Evolutionary conservation across 139 green algal genomes (phyloP).

Genomic region (Chlamydomonas applanata): DNA sequence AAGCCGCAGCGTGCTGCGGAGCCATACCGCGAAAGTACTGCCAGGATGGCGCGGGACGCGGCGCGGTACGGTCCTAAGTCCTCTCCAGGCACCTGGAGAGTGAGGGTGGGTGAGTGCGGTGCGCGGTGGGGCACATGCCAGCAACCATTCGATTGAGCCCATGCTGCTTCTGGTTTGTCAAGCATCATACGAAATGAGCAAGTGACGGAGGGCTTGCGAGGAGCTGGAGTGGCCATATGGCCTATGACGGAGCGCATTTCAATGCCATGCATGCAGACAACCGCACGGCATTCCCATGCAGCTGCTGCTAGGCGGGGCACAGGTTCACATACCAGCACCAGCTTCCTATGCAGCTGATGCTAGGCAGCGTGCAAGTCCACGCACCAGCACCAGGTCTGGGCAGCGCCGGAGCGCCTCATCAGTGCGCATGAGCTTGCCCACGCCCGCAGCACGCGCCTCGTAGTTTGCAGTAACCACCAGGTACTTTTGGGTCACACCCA

Average conservation of each 20-base stretch:
- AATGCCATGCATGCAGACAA: too few relatives aligned
- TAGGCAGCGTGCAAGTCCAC: not conserved
- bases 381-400: constrained; percentile 3
- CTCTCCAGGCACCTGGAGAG: constrained; percentile 11
- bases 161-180: too few relatives aligned
- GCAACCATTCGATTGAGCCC: too few relatives aligned
- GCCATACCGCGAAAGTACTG: not conserved
- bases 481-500: constrained; percentile 9
- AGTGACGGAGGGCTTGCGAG: too few relatives aligned
- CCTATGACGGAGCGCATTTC: too few relatives aligned
- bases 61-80: constrained; percentile 2
- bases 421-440: constrained; percentile 6
- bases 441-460: constrained; percentile 1
- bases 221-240: too few relatives aligned
- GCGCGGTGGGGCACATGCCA: too few relatives aligned
- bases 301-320: not conserved
- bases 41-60: not conserved
- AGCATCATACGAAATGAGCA: too few relatives aligned
- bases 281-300: not conserved
- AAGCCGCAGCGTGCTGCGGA: not conserved
- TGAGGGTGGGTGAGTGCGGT: too few relatives aligned
- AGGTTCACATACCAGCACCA: not conserved
- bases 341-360: too few relatives aligned
- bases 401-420: not conserved
- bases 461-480: constrained; percentile 10